These are phyloP conservation scores for Hura crepitans DNA, from an alignment of 441 rosid genomes.

Conservation along the genomic window DNA sequence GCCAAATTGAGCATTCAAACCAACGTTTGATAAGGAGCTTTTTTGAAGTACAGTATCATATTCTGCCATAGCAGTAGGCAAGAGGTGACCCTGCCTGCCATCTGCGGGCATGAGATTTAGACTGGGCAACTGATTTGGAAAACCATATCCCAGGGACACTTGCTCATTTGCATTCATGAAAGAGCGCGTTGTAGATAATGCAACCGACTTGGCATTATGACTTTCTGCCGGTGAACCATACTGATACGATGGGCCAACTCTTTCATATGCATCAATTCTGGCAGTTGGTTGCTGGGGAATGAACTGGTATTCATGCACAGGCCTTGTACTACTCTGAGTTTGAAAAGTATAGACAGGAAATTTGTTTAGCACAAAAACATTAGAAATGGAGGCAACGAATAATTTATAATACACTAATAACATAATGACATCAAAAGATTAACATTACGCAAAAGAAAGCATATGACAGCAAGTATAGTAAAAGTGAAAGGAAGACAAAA, in stretches of 20 bases:
- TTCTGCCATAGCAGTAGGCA: constrained; percentile 45
- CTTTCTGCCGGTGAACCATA: constrained; percentile 43
- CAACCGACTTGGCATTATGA: constrained; percentile 40
- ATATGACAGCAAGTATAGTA: not conserved
- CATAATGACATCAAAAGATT: not conserved
- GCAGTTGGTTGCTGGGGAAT: constrained; percentile 80
- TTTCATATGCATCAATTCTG: constrained; percentile 51
- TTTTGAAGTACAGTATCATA: constrained; percentile 46
- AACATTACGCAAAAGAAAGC: not conserved
- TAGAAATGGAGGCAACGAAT: not conserved
- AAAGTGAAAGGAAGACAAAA: not conserved
- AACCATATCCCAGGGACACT: constrained; percentile 40
- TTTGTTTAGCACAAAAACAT: not conserved
- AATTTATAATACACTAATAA: not conserved
- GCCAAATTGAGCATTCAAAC: constrained; percentile 35
- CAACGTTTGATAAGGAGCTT: constrained; percentile 34
- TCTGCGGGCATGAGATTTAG: constrained; percentile 65
- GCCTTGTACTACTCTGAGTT: constrained; percentile 47
- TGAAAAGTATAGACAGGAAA: not conserved
- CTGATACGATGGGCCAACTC: constrained; percentile 45
- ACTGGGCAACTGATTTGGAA: constrained; percentile 50
- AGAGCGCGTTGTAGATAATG: constrained; percentile 35
- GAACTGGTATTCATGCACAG: constrained; percentile 83
- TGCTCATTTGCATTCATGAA: constrained; percentile 39
- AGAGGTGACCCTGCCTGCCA: constrained; percentile 45